Conservation (phyloP, 2,329 filamentous ascomycete genomes). For the Sporothrix curviconia region DNA sequence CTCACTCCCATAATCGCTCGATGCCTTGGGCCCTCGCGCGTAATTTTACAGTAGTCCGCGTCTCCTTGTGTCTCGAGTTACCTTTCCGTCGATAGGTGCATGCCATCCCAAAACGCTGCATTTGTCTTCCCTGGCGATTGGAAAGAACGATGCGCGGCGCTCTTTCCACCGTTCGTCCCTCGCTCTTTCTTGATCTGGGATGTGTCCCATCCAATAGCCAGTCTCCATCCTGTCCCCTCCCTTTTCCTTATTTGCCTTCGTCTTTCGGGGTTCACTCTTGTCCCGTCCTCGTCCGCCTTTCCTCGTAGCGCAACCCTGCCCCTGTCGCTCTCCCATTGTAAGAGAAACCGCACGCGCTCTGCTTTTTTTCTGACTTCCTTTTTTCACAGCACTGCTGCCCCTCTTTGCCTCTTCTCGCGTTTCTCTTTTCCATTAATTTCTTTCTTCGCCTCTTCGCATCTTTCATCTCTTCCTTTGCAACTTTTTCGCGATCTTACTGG, state of each 20-base stretch:
- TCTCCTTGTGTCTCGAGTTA: not conserved
- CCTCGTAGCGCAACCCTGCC: not conserved
- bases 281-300: not conserved
- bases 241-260: not conserved
- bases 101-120: not conserved
- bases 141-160: conserved; percentile 2
- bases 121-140: not conserved
- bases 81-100: not conserved
- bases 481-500: not conserved
- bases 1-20: not conserved
- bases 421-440: not conserved
- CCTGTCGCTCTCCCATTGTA: conserved; percentile 4
- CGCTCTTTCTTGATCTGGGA: not conserved
- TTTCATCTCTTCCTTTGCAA: not conserved
- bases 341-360: too few relatives aligned
- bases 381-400: not conserved
- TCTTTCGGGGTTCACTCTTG: not conserved
- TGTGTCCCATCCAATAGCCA: conserved; percentile 7
- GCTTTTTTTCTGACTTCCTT: too few relatives aligned
- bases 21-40: not conserved
- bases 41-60: not conserved
- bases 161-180: too few relatives aligned
- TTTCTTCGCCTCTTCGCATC: not conserved
- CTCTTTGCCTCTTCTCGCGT: not conserved
- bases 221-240: not conserved